Base-by-base conservation (phyloP, 139 green algal species). In the Gonium pectorale region DNA sequence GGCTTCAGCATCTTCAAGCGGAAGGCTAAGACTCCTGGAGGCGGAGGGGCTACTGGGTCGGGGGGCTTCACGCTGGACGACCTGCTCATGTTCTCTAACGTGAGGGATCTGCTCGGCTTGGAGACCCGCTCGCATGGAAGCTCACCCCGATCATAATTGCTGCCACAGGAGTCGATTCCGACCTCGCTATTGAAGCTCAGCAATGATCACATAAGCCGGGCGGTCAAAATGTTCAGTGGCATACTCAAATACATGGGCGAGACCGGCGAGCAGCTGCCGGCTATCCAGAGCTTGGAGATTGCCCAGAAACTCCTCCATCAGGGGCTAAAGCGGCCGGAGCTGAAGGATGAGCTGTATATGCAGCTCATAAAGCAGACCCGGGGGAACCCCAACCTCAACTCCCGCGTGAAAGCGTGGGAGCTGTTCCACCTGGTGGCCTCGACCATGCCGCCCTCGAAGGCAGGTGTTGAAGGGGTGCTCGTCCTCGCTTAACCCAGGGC, bases 291-390 rank as follows among this genome's bases (percentile, higher is more conserved):
- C 26, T 46, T 94, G 21, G 95, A 98, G 68, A 92, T 97, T 43
- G 92, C 90, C 0, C 94, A 97, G 91, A 99, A 98, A 91, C 91
- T 99, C 70, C 84, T 98, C 75, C 95, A 98, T 80, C 94, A 97
- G 81, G 94, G 91, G 26, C 82, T 98, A 24, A 97, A 98, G 86
- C 88, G 95, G 5, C 83, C 92, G 11, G 97, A 99, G 91, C 93
- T 99, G 37, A 93, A 94, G 19, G 97, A 99, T 80, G 97, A 99
- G 94, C 88, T 99, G 52, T 95, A 93, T 86, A 94, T 95, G 90
- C 91, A 94, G 85, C 91, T 99, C 26, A 72, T 98, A 9, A 98
- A 98, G 90, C 96, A 99, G 90, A 98, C 95, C 46, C 92, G 96
- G 26, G 90, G 94, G 80, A 98, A 97, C 88, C 91, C 92, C 17